Conservation (phyloP, 768 basidiomycete genomes). For the Pleurotus pulmonarius region DNA sequence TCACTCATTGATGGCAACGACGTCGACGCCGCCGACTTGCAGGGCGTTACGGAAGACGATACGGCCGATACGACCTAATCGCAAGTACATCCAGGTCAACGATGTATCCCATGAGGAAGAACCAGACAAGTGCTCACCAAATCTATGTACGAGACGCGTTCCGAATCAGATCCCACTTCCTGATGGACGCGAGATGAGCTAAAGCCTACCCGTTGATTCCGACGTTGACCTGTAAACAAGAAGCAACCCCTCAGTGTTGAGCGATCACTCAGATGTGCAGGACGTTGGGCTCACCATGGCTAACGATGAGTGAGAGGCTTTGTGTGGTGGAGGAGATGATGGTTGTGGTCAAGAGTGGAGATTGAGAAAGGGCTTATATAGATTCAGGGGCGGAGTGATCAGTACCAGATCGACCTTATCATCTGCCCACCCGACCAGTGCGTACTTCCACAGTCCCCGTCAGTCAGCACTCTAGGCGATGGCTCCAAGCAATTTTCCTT, state of each 20-base stretch:
- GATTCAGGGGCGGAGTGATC: not conserved
- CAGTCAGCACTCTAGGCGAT: not conserved
- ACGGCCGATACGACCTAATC: constrained; percentile 94
- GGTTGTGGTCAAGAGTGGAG: constrained; percentile 7
- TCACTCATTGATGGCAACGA: constrained; percentile 94
- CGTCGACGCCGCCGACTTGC: constrained; percentile 65
- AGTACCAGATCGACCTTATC: constrained; percentile 5
- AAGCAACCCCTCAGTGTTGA: not conserved
- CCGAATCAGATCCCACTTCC: not conserved
- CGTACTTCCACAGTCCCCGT: not conserved
- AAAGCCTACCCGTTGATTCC: constrained; percentile 90
- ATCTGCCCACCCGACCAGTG: constrained; percentile 1
- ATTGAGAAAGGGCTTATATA: constrained; percentile 6
- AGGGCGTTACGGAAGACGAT: constrained; percentile 94
- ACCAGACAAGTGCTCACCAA: constrained; percentile 57
- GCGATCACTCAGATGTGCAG: not conserved
- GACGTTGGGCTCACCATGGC: constrained; percentile 8
- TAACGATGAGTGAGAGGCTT: not conserved
- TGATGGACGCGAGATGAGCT: constrained; percentile 6
- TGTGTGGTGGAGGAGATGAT: not conserved
- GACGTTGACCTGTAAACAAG: constrained; percentile 63
- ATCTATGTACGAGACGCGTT: constrained; percentile 38
- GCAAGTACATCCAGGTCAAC: not conserved
- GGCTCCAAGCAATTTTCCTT: too few species aligned
- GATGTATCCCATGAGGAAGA: too few species aligned